These are phyloP conservation scores for Citrullus colocynthis DNA, from an alignment of 306 rosid genomes.

Conservation along the genomic window DNA sequence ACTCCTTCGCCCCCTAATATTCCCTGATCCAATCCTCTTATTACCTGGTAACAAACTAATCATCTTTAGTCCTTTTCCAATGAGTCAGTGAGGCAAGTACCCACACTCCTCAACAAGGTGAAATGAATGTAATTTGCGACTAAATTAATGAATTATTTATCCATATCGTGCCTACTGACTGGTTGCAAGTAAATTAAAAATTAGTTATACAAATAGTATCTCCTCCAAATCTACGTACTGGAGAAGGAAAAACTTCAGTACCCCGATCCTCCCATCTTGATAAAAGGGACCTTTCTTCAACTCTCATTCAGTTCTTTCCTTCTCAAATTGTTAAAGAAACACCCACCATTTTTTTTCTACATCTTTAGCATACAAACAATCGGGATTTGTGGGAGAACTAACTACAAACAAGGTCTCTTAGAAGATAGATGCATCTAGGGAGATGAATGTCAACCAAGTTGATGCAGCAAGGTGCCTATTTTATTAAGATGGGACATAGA, in stretches of 20 bases:
- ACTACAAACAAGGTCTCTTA: not conserved
- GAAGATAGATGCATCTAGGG: not conserved
- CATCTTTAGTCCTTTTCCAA: not conserved
- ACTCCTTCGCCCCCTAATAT: slow-evolving; percentile 90
- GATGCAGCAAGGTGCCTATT: not conserved
- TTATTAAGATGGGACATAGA: not conserved
- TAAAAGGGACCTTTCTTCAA: not conserved
- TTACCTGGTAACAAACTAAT: slow-evolving; percentile 27
- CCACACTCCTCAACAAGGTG: not conserved
- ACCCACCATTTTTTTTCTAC: not conserved
- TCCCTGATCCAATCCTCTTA: slow-evolving; percentile 89
- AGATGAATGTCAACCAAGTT: not conserved
- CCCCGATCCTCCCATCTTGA: not conserved
- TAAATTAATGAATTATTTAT: not conserved
- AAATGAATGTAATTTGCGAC: not conserved
- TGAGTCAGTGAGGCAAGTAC: not conserved
- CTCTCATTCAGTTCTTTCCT: not conserved
- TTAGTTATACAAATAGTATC: not conserved
- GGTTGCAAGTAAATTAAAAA: not conserved
- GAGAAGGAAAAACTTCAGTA: not conserved
- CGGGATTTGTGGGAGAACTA: not conserved
- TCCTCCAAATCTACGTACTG: not conserved
- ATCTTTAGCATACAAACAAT: not conserved
- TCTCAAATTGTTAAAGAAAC: not conserved
- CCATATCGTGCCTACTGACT: not conserved